Evolutionary conservation across 2,329 filamentous ascomycete genomes (phyloP).

Genomic region (Alternaria ventricosa): DNA sequence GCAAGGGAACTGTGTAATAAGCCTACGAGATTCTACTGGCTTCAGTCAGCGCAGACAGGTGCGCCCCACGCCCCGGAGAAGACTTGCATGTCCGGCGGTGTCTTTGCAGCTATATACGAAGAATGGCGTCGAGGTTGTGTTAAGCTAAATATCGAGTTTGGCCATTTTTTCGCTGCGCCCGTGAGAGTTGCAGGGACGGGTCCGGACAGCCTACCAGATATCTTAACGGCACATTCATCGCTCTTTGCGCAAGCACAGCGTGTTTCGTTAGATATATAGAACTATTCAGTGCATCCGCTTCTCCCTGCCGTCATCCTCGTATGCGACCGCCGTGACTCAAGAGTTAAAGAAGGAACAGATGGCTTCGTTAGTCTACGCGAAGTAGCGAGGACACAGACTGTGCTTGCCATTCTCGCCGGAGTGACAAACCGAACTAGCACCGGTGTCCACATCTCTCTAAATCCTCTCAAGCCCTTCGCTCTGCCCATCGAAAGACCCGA

Average conservation of each 20-base stretch:
- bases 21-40: slow-evolving; percentile 17
- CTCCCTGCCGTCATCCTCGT: slow-evolving; percentile 15
- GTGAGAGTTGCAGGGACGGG: slow-evolving; percentile 17
- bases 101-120: slow-evolving; percentile 19
- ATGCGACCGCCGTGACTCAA: slow-evolving; percentile 14
- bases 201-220: slow-evolving; percentile 11
- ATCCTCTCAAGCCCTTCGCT: slow-evolving; percentile 14
- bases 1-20: slow-evolving; percentile 20
- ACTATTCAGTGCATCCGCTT: slow-evolving; percentile 16
- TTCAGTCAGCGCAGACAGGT: slow-evolving; percentile 16
- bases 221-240: slow-evolving; percentile 14
- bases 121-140: slow-evolving; percentile 15
- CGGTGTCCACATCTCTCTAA: slow-evolving; percentile 10
- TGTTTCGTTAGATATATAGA: slow-evolving; percentile 10
- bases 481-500: slow-evolving; percentile 19
- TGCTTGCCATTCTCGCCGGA: slow-evolving; percentile 14
- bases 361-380: slow-evolving; percentile 20
- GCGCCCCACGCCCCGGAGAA: slow-evolving; percentile 4
- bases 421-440: slow-evolving; percentile 1
- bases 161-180: slow-evolving; percentile 20
- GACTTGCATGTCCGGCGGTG: slow-evolving; percentile 4
- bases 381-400: slow-evolving; percentile 10
- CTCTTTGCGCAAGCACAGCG: slow-evolving; percentile 14
- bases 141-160: slow-evolving; percentile 17
- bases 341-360: slow-evolving; percentile 5